Conservation (phyloP, 345 rosid genomes). For the Brassica incana region DNA sequence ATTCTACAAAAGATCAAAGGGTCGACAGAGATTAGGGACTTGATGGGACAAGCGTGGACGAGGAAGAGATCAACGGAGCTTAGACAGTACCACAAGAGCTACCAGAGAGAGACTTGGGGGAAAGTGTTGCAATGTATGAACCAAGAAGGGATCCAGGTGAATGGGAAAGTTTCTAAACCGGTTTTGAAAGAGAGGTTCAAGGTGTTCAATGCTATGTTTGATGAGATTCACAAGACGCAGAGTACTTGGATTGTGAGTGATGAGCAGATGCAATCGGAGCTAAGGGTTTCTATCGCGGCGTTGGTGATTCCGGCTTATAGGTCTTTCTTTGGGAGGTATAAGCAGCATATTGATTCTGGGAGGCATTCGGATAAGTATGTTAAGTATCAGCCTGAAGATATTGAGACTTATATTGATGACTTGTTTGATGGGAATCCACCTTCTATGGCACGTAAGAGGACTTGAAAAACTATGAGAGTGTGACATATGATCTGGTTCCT, state of each 20-base stretch:
- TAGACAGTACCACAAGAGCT: not conserved
- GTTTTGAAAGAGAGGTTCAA: not conserved
- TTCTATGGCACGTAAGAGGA: not conserved
- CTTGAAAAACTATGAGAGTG: conserved; percentile 3
- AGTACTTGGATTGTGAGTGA: not conserved
- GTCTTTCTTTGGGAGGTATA: conserved; percentile 2
- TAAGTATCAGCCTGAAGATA: not conserved
- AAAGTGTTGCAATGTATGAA: not conserved
- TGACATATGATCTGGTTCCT: conserved; percentile 9
- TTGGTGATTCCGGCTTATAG: conserved; percentile 1
- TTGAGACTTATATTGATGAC: not conserved
- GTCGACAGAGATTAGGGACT: not conserved
- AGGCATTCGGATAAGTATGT: not conserved
- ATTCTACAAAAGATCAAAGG: not conserved
- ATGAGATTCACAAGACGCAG: not conserved
- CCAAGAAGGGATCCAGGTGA: not conserved
- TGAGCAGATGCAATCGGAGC: not conserved
- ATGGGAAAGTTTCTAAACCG: not conserved
- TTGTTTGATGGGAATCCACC: not conserved
- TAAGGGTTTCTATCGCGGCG: not conserved
- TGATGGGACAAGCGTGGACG: not conserved
- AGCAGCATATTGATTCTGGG: not conserved
- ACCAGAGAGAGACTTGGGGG: conserved; percentile 1
- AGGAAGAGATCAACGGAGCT: not conserved
- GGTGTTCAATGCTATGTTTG: not conserved